Conservation (phyloP, 2,329 filamentous ascomycete species). For the Aspergillus pseudoterreus region DNA sequence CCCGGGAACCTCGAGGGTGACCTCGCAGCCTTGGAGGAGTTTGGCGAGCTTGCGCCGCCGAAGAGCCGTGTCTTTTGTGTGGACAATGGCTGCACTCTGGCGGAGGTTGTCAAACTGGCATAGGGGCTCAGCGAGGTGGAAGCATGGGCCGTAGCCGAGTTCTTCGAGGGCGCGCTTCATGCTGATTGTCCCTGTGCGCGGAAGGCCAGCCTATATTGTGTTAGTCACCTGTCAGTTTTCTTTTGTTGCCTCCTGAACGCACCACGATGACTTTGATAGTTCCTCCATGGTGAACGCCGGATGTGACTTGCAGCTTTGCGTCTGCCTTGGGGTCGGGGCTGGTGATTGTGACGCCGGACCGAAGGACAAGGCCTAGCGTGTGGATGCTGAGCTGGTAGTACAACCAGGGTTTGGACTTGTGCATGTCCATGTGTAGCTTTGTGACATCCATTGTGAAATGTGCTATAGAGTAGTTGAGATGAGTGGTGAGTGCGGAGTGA, state of each 20-base stretch:
- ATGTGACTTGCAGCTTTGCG: conserved; percentile 4
- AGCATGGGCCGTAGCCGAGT: conserved; percentile 14
- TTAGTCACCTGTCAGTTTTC: not conserved
- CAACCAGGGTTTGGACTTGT: conserved; percentile 11
- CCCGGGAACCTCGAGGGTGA: conserved; percentile 13
- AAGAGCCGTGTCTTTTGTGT: conserved; percentile 14
- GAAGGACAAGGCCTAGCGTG: conserved; percentile 9
- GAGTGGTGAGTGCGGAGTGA: not conserved
- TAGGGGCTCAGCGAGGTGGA: conserved; percentile 14
- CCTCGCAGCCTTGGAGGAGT: conserved; percentile 10
- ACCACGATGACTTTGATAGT: conserved; percentile 13
- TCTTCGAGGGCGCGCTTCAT: conserved; percentile 15
- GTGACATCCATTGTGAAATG: conserved; percentile 7
- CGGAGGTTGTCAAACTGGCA: conserved; percentile 14
- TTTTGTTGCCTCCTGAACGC: not conserved
- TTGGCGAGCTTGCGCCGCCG: conserved; percentile 10
- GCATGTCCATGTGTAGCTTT: conserved; percentile 9
- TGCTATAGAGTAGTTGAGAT: not conserved
- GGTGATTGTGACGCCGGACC: conserved; percentile 9
- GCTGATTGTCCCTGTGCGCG: conserved; percentile 16
- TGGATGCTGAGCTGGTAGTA: conserved; percentile 9
- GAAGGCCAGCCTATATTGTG: conserved; percentile 13
- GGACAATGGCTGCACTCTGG: conserved; percentile 11
- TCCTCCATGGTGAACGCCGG: conserved; percentile 7
- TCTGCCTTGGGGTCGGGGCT: conserved; percentile 12